Percentiles rank a stretch among this genome's conserved stretches.
phyloP scores from a whole-genome alignment of 2,329 filamentous ascomycete species.

The Colletotrichum sp. region DNA sequence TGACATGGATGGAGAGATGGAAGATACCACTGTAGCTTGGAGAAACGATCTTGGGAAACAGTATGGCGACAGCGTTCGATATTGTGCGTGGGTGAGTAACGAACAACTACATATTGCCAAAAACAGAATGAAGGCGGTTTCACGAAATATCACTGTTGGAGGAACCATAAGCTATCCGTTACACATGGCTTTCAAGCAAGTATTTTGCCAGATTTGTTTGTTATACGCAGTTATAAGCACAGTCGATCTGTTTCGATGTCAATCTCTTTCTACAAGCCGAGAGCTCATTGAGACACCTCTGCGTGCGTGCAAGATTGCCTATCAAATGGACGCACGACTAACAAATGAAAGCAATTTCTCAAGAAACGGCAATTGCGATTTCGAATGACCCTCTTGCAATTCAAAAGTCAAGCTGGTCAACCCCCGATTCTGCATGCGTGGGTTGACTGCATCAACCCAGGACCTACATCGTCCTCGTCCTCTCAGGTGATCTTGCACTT shows the following conservation, averaged over 20 bases:
- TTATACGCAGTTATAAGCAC: too few relatives aligned
- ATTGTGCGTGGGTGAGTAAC: neutral
- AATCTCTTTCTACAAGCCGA: neutral
- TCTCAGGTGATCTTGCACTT: neutral
- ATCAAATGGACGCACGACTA: neutral
- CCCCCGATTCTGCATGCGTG: neutral
- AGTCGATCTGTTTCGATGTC: neutral
- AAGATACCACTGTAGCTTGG: neutral
- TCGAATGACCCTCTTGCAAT: neutral
- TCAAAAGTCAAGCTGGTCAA: too few relatives aligned
- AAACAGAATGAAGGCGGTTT: neutral
- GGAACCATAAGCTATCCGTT: neutral
- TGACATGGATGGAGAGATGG: neutral
- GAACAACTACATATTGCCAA: neutral
- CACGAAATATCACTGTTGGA: too few relatives aligned
- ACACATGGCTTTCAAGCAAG: too few relatives aligned
- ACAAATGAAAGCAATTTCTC: neutral
- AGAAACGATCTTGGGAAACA: neutral
- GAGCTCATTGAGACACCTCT: neutral
- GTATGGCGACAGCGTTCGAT: neutral
- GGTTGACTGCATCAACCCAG: neutral
- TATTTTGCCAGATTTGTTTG: too few relatives aligned
- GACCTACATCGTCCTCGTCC: neutral
- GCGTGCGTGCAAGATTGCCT: neutral
- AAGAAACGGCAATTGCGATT: too few relatives aligned